Conservation (phyloP, 1,139 yeast species). For the Pichia norvegensis region DNA sequence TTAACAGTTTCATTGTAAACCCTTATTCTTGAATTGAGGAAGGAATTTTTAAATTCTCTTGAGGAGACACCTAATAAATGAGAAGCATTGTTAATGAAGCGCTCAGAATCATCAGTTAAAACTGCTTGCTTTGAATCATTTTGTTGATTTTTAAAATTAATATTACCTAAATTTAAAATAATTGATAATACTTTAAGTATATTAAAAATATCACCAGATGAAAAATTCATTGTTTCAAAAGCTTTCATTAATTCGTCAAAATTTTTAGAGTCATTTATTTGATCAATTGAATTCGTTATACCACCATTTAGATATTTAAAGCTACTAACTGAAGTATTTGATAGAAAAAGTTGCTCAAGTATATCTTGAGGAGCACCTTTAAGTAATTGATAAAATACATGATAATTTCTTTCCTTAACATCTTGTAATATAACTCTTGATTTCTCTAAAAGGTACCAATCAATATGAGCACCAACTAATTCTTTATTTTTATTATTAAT, state of each 20-base stretch:
- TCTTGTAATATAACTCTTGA: conserved; percentile 86
- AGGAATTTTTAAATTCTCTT: conserved; percentile 46
- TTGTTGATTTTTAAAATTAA: conserved; percentile 50
- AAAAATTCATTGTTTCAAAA: conserved; percentile 66
- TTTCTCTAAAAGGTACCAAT: conserved; percentile 89
- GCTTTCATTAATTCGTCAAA: conserved; percentile 57
- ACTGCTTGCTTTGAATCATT: conserved; percentile 76
- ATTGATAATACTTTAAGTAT: conserved; percentile 66
- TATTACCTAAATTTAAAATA: conserved; percentile 79
- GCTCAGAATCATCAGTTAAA: conserved; percentile 49
- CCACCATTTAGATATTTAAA: conserved; percentile 57
- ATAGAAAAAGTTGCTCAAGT: conserved; percentile 41
- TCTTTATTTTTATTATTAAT: conserved; percentile 42
- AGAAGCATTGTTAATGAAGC: conserved; percentile 40
- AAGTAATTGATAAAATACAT: conserved; percentile 81
- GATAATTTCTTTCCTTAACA: conserved; percentile 77
- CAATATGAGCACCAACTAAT: conserved; percentile 84
- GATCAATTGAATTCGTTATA: conserved; percentile 44
- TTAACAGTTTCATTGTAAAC: conserved; percentile 86
- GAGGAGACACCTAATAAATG: conserved; percentile 56
- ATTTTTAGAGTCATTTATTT: conserved; percentile 69
- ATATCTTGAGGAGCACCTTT: conserved; percentile 53
- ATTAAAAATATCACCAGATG: conserved; percentile 44
- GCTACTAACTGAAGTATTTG: conserved; percentile 34
- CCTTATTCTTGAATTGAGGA: conserved; percentile 75